Evolutionary conservation across 2,329 filamentous ascomycete genomes (phyloP).

Genomic region (Arthrobotrys sphaeroides): DNA sequence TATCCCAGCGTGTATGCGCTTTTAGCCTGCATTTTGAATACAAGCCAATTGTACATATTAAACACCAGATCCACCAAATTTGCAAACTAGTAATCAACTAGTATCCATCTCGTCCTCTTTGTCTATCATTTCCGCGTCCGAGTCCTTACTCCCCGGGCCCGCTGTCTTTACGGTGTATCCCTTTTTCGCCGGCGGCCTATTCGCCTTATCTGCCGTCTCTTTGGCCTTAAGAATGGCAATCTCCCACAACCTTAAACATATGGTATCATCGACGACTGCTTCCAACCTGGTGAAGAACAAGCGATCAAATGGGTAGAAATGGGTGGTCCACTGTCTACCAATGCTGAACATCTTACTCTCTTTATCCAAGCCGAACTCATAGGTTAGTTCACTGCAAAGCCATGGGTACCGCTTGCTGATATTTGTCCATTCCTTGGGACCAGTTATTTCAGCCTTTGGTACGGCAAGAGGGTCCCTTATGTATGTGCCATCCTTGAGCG

Average conservation of each 20-base stretch:
- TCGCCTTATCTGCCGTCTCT: neutral
- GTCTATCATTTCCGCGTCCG: neutral
- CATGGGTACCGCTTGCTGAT: constrained; percentile 11
- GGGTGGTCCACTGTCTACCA: neutral
- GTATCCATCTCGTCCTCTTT: neutral
- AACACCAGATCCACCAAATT: neutral
- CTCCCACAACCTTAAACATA: neutral
- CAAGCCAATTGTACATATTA: neutral
- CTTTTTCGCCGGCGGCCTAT: neutral
- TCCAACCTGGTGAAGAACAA: constrained; percentile 15
- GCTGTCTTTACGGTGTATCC: neutral
- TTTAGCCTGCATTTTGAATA: too few relatives aligned
- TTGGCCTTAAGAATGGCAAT: neutral
- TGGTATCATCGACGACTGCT: neutral
- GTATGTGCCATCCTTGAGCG: neutral
- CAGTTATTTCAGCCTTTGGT: neutral
- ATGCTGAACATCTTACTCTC: constrained; percentile 1
- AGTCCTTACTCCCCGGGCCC: too few relatives aligned
- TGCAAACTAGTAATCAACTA: too few relatives aligned
- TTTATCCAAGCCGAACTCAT: neutral
- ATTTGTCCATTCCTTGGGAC: neutral
- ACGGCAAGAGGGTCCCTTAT: neutral
- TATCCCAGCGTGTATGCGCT: too few relatives aligned
- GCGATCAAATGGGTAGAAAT: neutral
- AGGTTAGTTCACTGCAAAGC: neutral